Percentiles rank a stretch among this genome's conserved stretches.
phyloP scores from a whole-genome alignment of 2,329 filamentous ascomycete species.

The Cladophialophora carrionii region DNA sequence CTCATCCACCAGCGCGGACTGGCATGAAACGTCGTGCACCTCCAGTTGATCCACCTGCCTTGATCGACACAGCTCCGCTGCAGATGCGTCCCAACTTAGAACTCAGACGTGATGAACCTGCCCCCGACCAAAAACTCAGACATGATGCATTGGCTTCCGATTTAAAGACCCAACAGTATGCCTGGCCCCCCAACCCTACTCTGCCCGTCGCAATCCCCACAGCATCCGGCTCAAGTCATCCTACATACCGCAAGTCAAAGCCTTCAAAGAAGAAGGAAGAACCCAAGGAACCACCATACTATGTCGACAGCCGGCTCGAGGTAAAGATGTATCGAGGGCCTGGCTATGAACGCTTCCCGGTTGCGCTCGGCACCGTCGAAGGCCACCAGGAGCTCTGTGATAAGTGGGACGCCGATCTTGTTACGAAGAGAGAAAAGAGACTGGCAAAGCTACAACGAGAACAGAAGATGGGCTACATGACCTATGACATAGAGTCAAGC shows the following conservation, averaged over 20 bases:
- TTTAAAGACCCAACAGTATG: not conserved
- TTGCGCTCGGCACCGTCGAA: conserved; percentile 32
- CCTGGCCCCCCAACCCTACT: not conserved
- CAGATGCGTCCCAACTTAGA: not conserved
- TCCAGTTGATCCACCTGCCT: not conserved
- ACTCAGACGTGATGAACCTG: not conserved
- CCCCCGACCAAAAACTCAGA: not conserved
- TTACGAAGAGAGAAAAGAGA: conserved; percentile 13
- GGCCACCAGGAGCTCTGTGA: conserved; percentile 35
- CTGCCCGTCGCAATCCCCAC: not conserved
- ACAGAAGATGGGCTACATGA: conserved; percentile 3
- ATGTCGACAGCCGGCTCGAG: conserved; percentile 31
- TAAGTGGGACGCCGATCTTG: conserved; percentile 32
- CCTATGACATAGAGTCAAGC: conserved; percentile 12
- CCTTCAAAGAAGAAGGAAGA: conserved; percentile 13
- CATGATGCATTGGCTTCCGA: not conserved
- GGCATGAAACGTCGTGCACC: conserved; percentile 7
- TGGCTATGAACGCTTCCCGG: conserved; percentile 37
- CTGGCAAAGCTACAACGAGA: conserved; percentile 13
- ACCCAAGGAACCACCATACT: conserved; percentile 32
- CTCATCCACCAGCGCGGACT: not conserved
- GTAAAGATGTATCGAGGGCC: conserved; percentile 37
- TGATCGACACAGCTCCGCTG: not conserved
- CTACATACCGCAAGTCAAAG: not conserved
- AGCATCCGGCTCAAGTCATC: not conserved